phyloP scores from a whole-genome alignment of 2,329 filamentous ascomycete species.

The Aspergillus proliferans region DNA sequence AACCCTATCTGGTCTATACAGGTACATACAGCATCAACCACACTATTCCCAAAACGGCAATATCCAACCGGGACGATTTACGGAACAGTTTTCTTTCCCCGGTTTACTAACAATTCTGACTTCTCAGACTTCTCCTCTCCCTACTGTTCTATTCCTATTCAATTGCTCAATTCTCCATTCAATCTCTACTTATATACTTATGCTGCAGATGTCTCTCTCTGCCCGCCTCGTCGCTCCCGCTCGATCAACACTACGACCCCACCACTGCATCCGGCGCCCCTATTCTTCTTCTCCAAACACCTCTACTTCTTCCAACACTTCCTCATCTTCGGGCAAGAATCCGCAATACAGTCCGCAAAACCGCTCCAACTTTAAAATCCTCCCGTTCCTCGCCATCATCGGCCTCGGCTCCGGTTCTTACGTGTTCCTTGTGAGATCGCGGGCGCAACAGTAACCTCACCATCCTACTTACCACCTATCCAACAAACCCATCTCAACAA shows the following conservation, averaged over 20 bases:
- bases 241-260: constrained; percentile 10
- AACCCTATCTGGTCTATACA: neutral
- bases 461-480: neutral
- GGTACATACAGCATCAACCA: neutral
- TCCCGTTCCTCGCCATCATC: constrained; percentile 41
- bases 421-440: constrained; percentile 45
- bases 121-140: neutral
- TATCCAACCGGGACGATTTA: neutral
- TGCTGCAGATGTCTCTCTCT: neutral
- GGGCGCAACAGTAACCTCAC: constrained; percentile 51
- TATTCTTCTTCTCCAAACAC: constrained; percentile 8
- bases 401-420: constrained; percentile 46
- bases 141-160: too few species aligned
- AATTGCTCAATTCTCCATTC: too few species aligned
- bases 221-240: constrained; percentile 3
- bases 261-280: constrained; percentile 12
- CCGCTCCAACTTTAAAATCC: constrained; percentile 35
- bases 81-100: neutral
- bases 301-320: constrained; percentile 6
- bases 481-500: constrained; percentile 1
- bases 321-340: constrained; percentile 5
- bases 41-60: neutral
- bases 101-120: neutral
- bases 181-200: too few species aligned
- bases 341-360: constrained; percentile 19